Conservation (phyloP, 495 filamentous ascomycete species). For the Aspergillus diversus region DNA sequence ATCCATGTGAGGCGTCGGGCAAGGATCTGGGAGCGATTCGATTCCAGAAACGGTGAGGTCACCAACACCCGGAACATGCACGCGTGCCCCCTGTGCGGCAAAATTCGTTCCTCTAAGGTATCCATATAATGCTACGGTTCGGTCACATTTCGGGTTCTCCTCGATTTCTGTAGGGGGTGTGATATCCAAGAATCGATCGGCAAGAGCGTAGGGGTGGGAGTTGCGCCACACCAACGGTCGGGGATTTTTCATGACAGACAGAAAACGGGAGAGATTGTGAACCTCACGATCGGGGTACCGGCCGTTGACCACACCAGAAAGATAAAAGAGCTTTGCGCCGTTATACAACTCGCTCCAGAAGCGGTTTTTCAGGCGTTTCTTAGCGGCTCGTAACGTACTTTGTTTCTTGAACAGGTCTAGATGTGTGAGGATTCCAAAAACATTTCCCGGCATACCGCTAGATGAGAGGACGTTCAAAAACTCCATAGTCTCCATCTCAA, state of each 20-base stretch:
- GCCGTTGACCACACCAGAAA: slow-evolving; percentile 93
- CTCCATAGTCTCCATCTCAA: slow-evolving; percentile 99
- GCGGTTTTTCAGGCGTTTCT: slow-evolving; percentile 93
- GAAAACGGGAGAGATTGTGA: slow-evolving; percentile 90
- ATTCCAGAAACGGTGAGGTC: slow-evolving; percentile 84
- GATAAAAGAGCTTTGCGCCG: slow-evolving; percentile 94
- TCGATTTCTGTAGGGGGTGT: slow-evolving; percentile 91
- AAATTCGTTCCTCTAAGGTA: slow-evolving; percentile 98
- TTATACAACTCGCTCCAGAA: slow-evolving; percentile 97
- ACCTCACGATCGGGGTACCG: slow-evolving; percentile 96
- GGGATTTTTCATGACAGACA: slow-evolving; percentile 98
- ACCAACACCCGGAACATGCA: slow-evolving; percentile 94
- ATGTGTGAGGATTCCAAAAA: slow-evolving; percentile 96
- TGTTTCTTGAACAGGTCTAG: slow-evolving; percentile 94
- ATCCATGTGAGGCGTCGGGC: slow-evolving; percentile 89
- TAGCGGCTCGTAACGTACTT: slow-evolving; percentile 82
- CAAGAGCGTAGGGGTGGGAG: slow-evolving; percentile 88
- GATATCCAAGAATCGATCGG: slow-evolving; percentile 91
- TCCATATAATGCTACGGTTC: slow-evolving; percentile 87
- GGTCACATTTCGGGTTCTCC: slow-evolving; percentile 83
- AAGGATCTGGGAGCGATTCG: slow-evolving; percentile 89
- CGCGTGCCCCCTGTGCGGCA: slow-evolving; percentile 78
- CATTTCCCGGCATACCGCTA: slow-evolving; percentile 96
- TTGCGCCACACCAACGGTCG: slow-evolving; percentile 96
- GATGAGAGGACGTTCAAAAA: slow-evolving; percentile 89